A percentile compares a stretch with the other conserved stretches of the same genome.
phyloP scores from a whole-genome alignment of 495 filamentous ascomycete species.

The Penicillium salamii region DNA sequence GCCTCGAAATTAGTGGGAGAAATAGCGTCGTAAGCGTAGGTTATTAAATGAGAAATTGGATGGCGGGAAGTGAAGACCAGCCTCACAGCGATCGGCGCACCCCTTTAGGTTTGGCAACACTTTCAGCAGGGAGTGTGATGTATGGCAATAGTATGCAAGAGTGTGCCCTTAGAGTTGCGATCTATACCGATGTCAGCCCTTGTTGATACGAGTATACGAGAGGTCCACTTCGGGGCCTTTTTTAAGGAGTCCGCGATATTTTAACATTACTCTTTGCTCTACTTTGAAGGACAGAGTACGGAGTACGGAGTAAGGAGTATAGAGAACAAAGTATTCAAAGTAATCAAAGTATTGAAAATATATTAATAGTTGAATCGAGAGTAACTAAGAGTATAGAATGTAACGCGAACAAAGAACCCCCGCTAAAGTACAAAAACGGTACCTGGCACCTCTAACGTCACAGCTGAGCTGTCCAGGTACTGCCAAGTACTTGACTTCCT shows the following conservation, averaged over 20 bases:
- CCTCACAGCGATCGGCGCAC: conserved; percentile 15
- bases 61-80: conserved; percentile 22
- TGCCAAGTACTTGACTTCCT: conserved; percentile 4
- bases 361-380: too few relatives aligned
- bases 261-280: too few relatives aligned
- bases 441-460: conserved; percentile 4
- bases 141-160: too few relatives aligned
- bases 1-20: not conserved
- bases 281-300: too few relatives aligned
- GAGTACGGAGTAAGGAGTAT: too few relatives aligned
- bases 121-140: too few relatives aligned
- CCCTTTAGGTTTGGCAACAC: conserved; percentile 19
- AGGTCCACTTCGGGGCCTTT: not conserved
- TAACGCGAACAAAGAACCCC: not conserved
- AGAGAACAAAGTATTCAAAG: too few relatives aligned
- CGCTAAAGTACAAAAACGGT: conserved; percentile 2
- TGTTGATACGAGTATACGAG: not conserved
- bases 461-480: not conserved
- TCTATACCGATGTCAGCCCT: not conserved
- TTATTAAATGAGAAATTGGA: conserved; percentile 3
- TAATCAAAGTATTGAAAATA: too few relatives aligned
- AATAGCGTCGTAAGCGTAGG: not conserved
- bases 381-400: too few relatives aligned
- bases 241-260: too few relatives aligned
- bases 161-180: not conserved